Conservation (phyloP, 2,329 filamentous ascomycete species). For the Sphaerulina populicola region DNA sequence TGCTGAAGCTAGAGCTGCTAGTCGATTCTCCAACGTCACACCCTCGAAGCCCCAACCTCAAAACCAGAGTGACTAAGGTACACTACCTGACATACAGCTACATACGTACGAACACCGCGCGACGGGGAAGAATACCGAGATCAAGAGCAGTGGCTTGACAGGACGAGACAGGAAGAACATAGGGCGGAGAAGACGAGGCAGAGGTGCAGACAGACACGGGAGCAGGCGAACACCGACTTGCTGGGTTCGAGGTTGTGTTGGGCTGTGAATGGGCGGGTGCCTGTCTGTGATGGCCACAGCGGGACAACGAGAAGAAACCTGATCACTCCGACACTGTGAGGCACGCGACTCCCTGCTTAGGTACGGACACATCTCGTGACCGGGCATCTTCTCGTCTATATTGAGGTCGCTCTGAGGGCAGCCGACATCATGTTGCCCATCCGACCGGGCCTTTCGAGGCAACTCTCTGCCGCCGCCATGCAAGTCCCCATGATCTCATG, state of each 20-base stretch:
- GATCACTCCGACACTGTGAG: background rate
- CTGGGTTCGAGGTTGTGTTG: background rate
- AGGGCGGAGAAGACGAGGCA: background rate
- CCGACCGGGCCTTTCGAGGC: slow-evolving; percentile 29
- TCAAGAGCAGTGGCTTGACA: background rate
- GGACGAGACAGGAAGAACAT: background rate
- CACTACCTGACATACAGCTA: background rate
- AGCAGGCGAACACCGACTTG: background rate
- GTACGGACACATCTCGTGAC: background rate
- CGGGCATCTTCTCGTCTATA: background rate
- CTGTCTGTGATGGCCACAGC: background rate
- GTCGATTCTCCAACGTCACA: background rate
- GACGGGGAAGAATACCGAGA: background rate
- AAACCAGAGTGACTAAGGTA: no score
- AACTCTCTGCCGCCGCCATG: slow-evolving; percentile 49
- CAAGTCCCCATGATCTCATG: slow-evolving; percentile 92
- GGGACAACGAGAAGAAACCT: background rate
- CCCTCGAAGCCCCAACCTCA: background rate
- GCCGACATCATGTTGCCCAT: slow-evolving; percentile 29
- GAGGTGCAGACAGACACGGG: background rate
- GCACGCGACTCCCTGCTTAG: background rate
- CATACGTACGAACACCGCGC: background rate
- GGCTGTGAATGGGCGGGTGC: background rate
- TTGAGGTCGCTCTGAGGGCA: background rate
- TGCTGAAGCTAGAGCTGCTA: background rate